Evolutionary conservation across 2,329 filamentous ascomycete genomes (phyloP).

Genomic region (Diatrype stigma): DNA sequence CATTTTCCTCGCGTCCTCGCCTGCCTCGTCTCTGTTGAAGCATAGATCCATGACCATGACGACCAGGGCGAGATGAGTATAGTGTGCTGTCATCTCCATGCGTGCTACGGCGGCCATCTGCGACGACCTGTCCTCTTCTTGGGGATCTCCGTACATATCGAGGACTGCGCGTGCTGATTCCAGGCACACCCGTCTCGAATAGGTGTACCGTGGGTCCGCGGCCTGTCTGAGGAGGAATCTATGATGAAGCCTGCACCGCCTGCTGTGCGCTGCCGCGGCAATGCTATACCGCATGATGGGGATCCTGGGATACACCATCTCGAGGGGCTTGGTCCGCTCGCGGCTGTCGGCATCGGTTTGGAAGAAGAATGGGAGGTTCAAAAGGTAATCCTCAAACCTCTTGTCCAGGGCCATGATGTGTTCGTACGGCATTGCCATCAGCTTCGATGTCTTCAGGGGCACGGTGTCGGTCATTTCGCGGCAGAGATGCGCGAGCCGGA

Average conservation of each 20-base stretch:
- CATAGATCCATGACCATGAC: conserved; percentile 17
- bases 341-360: conserved; percentile 12
- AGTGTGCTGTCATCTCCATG: conserved; percentile 15
- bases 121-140: conserved; percentile 3
- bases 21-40: conserved; percentile 10
- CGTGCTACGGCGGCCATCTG: conserved; percentile 7
- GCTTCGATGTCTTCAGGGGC: conserved; percentile 10
- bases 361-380: conserved; percentile 12
- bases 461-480: conserved; percentile 13
- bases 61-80: conserved; percentile 13
- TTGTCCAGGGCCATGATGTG: conserved; percentile 11
- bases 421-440: conserved; percentile 12
- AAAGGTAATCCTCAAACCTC: conserved; percentile 8
- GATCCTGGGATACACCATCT: conserved; percentile 13
- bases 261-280: conserved; percentile 12
- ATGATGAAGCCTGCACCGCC: conserved; percentile 16
- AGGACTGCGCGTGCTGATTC: conserved; percentile 12
- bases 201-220: conserved; percentile 9
- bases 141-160: conserved; percentile 6
- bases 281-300: conserved; percentile 17
- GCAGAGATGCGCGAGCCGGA: conserved; percentile 13
- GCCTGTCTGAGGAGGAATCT: conserved; percentile 14
- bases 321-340: conserved; percentile 10
- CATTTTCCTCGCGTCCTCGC: conserved; percentile 6
- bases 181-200: conserved; percentile 12